Evolutionary conservation across 2,329 filamentous ascomycete genomes (phyloP).

Genomic region (Aschersonia sp.): DNA sequence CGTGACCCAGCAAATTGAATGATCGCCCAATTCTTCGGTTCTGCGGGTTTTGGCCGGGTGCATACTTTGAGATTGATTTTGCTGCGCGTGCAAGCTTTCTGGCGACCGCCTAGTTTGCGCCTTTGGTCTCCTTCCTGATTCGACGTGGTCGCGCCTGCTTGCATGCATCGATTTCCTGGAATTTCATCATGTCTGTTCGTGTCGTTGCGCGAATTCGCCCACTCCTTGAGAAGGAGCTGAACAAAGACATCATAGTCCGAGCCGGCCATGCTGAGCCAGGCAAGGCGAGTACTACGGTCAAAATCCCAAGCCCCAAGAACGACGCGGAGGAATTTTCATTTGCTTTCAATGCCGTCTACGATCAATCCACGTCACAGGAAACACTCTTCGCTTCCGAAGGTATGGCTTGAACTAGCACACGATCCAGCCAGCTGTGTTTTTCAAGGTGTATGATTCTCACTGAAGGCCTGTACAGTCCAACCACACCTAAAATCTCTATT

Average conservation of each 20-base stretch:
- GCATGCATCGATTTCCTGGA: constrained; percentile 5
- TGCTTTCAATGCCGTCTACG: constrained; percentile 88
- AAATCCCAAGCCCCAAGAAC: constrained; percentile 90
- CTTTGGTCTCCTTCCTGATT: constrained; percentile 4
- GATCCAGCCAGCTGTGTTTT: too few relatives aligned
- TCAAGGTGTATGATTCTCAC: too few relatives aligned
- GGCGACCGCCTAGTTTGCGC: not conserved
- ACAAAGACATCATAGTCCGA: constrained; percentile 74
- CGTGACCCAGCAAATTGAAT: too few relatives aligned
- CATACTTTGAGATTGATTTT: not conserved
- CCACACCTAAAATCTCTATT: constrained; percentile 88
- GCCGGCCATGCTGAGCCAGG: constrained; percentile 48
- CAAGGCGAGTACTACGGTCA: constrained; percentile 54
- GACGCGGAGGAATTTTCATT: constrained; percentile 84
- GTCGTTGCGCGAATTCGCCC: constrained; percentile 87
- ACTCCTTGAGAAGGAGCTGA: constrained; percentile 69
- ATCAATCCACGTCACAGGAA: constrained; percentile 66
- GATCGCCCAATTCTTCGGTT: too few relatives aligned
- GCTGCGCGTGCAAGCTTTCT: not conserved
- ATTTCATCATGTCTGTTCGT: constrained; percentile 47
- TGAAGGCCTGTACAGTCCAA: constrained; percentile 42
- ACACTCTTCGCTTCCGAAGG: constrained; percentile 81
- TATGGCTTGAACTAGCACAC: constrained; percentile 21
- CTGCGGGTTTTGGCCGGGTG: too few relatives aligned
- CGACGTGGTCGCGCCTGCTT: not conserved